These are phyloP conservation scores for Elsinoe necatrix DNA, from an alignment of 2,329 filamentous ascomycete species.

Conservation along the genomic window DNA sequence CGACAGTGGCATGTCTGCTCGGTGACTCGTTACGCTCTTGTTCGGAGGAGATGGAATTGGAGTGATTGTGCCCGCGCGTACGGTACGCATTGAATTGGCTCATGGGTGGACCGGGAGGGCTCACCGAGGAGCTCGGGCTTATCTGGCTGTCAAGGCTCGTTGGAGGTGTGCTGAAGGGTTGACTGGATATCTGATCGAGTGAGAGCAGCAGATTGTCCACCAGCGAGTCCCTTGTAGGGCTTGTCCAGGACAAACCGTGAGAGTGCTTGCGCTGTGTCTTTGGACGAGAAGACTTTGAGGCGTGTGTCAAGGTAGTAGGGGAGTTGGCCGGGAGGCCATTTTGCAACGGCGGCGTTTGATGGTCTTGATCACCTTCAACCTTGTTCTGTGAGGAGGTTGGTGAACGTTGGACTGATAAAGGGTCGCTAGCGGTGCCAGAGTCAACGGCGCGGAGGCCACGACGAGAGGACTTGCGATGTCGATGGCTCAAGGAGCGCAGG, in stretches of 20 bases:
- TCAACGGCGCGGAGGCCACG: constrained; percentile 13
- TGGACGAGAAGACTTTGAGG: constrained; percentile 1
- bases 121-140: not conserved
- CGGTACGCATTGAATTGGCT: constrained; percentile 31
- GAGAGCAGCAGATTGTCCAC: constrained; percentile 94
- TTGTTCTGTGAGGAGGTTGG: constrained; percentile 9
- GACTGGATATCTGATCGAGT: constrained; percentile 65
- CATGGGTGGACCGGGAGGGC: constrained; percentile 27
- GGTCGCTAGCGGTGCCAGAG: not conserved
- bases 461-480: constrained; percentile 10
- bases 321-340: constrained; percentile 14
- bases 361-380: not conserved
- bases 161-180: not conserved
- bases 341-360: constrained; percentile 10
- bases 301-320: constrained; percentile 1
- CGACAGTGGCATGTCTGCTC: constrained; percentile 24
- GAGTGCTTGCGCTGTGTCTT: constrained; percentile 41
- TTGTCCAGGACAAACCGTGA: constrained; percentile 77
- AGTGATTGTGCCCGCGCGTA: constrained; percentile 51
- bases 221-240: constrained; percentile 77
- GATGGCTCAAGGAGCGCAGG: constrained; percentile 2
- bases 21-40: constrained; percentile 34
- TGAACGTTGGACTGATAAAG: constrained; percentile 10
- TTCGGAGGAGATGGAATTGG: constrained; percentile 52
- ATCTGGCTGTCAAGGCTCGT: constrained; percentile 31